Conservation (phyloP, 768 basidiomycete genomes). For the Boletales sp. region DNA sequence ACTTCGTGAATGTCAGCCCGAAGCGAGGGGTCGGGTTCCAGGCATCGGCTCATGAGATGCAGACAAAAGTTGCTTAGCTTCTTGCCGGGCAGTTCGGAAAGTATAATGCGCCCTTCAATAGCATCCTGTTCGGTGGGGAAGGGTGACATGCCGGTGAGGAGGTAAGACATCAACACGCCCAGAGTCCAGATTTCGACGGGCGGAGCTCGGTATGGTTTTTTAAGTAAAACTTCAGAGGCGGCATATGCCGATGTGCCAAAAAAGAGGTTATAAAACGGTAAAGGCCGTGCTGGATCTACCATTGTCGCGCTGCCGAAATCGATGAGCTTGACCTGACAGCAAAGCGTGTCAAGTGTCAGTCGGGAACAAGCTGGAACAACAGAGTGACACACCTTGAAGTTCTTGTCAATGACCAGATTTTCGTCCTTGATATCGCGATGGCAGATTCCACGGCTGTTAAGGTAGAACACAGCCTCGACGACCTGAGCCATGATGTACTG, state of each 20-base stretch:
- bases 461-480: slow-evolving; percentile 78
- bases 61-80: slow-evolving; percentile 47
- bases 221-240: slow-evolving; percentile 87
- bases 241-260: slow-evolving; percentile 97
- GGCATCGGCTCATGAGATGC: slow-evolving; percentile 68
- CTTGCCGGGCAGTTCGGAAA: slow-evolving; percentile 39
- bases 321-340: slow-evolving; percentile 79
- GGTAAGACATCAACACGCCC: slow-evolving; percentile 90
- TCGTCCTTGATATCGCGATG: slow-evolving; percentile 99
- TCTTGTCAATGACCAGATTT: slow-evolving; percentile 77
- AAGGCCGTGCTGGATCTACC: slow-evolving; percentile 56
- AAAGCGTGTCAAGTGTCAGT: not conserved
- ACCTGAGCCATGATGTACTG: slow-evolving; percentile 85
- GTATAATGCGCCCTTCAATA: slow-evolving; percentile 58
- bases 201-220: slow-evolving; percentile 85
- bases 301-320: slow-evolving; percentile 92
- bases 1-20: slow-evolving; percentile 83
- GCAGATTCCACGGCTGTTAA: slow-evolving; percentile 78
- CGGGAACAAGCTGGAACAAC: not conserved
- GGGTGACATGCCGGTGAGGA: slow-evolving; percentile 89
- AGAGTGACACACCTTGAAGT: slow-evolving; percentile 53
- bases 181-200: slow-evolving; percentile 97
- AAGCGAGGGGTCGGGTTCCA: slow-evolving; percentile 78
- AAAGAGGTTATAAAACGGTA: slow-evolving; percentile 72
- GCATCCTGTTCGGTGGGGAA: slow-evolving; percentile 86